Evolutionary conservation across 306 rosid genomes (phyloP), one percentile per base, ranked within the genome.

Genomic region (Quercus bicolor): DNA sequence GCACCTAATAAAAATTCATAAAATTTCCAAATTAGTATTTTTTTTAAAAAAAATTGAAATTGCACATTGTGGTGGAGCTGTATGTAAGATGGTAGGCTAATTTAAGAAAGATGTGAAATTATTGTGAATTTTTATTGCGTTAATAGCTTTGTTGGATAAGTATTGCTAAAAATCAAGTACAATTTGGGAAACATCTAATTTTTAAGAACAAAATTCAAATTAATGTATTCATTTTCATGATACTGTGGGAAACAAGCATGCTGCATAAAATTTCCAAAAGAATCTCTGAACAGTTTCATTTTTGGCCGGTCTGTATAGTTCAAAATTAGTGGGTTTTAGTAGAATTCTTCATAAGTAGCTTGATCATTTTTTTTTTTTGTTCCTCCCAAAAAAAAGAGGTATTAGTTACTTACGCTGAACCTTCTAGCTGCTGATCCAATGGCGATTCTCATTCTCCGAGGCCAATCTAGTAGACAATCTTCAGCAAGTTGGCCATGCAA

Each of bases 361-460:
- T 10, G 31, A 61, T 26, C 3, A 26, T 16, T 64, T 64, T 16
- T 64, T 16, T 64, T 28, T 10, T 59, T 62, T 37, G 21, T 21
- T 20, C 20, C 5, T 23, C 12, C 19, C 12, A 29, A 28, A 12
- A 1, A 1, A 65, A 37, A 10, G 24, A 12, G 72, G 59, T 23
- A 14, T 56, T 48, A 2, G 52, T 53, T 10, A 85, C 97, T 86
- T 86, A 94, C 97, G 85, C 84, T 78, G 92, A 77, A 33, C 97
- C 97, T 82, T 94, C 82, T 24, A 24, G 26, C 26, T 28, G 97
- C 98, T 5, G 98, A 83, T 78, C 98, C 98, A 61, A 92, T 86
- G 56, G 86, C 90, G 56, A 94, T 83, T 64, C 43, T 87, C 73
- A 94, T 77, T 80, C 98, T 87, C 76, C 78, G 83, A 13, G 90